Conservation (phyloP, 345 rosid species). For the Salix viminalis region DNA sequence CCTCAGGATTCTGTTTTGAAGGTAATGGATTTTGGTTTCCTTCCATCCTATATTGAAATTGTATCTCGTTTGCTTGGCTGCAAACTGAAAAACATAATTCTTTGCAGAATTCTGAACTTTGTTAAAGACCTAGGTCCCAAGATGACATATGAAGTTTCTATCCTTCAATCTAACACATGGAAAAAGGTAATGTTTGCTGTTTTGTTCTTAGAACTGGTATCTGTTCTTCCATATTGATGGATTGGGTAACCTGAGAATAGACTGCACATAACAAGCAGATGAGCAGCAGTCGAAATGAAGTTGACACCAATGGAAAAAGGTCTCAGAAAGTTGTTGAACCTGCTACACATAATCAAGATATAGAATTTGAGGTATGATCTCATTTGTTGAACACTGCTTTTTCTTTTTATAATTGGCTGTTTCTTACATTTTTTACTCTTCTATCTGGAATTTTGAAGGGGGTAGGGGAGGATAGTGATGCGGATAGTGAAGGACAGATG, state of each 20-base stretch:
- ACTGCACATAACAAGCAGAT: constrained; percentile 37
- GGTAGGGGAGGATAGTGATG: constrained; percentile 49
- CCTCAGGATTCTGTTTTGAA: constrained; percentile 5
- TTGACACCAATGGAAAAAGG: constrained; percentile 25
- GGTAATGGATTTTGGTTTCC: constrained; percentile 1
- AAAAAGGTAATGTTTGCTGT: constrained; percentile 48
- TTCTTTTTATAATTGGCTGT: background rate
- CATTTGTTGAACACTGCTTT: background rate
- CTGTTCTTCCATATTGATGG: background rate
- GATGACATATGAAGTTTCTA: constrained; percentile 75
- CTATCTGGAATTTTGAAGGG: constrained; percentile 34
- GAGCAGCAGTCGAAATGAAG: constrained; percentile 34
- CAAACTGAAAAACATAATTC: constrained; percentile 9
- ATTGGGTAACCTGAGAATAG: background rate
- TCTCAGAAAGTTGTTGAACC: constrained; percentile 27
- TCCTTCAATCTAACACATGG: constrained; percentile 65
- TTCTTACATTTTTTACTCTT: constrained; percentile 1
- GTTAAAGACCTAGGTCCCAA: constrained; percentile 49
- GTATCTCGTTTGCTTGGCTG: constrained; percentile 1
- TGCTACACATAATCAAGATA: constrained; percentile 26
- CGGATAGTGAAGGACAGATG: constrained; percentile 66
- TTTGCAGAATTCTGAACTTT: constrained; percentile 45
- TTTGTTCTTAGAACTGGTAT: background rate
- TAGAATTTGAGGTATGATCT: constrained; percentile 43
- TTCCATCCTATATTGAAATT: constrained; percentile 2